phyloP scores from a whole-genome alignment of 768 basidiomycete species.

The Leccinum barrowsii region DNA sequence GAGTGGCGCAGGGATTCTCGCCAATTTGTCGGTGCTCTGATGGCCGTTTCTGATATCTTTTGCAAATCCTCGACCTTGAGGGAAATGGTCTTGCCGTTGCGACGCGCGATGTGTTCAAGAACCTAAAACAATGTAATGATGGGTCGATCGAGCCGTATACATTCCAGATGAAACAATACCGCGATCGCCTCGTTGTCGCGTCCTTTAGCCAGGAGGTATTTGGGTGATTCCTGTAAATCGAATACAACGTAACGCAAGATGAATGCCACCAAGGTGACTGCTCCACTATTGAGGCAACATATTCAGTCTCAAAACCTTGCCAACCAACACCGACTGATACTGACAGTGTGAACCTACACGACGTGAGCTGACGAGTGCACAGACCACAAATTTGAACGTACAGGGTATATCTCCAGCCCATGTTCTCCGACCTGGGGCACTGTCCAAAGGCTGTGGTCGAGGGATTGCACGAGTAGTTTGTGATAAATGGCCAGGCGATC shows the following conservation, averaged over 20 bases:
- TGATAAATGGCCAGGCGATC: constrained; percentile 55
- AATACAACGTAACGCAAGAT: constrained; percentile 54
- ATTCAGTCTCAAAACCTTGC: constrained; percentile 2
- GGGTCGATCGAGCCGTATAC: neutral
- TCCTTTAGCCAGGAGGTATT: constrained; percentile 55
- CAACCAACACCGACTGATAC: constrained; percentile 10
- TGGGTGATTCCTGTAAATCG: constrained; percentile 58
- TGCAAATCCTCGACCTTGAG: constrained; percentile 45
- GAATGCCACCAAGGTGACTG: constrained; percentile 51
- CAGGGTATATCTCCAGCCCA: constrained; percentile 61
- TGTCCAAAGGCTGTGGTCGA: constrained; percentile 28
- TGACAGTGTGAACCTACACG: constrained; percentile 39
- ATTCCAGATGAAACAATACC: constrained; percentile 20
- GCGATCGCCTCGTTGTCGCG: constrained; percentile 54
- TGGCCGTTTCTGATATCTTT: constrained; percentile 23
- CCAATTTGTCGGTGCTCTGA: constrained; percentile 12
- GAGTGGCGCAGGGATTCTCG: constrained; percentile 29
- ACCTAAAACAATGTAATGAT: constrained; percentile 29
- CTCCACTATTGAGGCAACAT: constrained; percentile 31
- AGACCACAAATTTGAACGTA: constrained; percentile 15
- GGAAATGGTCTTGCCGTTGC: constrained; percentile 43
- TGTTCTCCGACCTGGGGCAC: constrained; percentile 48
- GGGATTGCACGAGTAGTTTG: constrained; percentile 48
- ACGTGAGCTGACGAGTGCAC: neutral
- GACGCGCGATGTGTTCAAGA: constrained; percentile 45